A percentile compares a stretch with the other conserved stretches of the same genome.
Conservation (phyloP, 352 stramenopile species). For the Globisporangium spinosum region DNA sequence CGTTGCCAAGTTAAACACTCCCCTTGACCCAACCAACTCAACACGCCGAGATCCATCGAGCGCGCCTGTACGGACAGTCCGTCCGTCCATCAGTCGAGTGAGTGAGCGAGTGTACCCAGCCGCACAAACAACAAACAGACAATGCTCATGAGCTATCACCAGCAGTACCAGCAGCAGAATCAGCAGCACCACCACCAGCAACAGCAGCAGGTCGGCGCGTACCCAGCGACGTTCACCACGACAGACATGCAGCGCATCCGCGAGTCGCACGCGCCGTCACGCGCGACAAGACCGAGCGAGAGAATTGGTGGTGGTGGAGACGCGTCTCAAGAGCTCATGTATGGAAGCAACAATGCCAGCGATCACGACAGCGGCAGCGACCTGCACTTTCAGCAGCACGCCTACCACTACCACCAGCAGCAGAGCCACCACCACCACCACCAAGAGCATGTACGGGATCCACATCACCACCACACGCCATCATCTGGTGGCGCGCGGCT, state of each 20-base stretch:
- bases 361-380: neutral
- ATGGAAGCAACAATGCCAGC: neutral
- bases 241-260: conserved; percentile 13
- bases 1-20: neutral
- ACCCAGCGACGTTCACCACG: conserved; percentile 6
- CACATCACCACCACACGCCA: neutral
- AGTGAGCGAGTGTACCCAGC: neutral
- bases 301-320: too few relatives aligned
- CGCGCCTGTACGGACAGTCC: neutral
- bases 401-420: neutral
- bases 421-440: neutral
- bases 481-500: neutral
- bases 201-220: neutral
- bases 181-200: neutral
- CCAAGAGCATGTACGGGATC: neutral
- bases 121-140: neutral
- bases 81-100: neutral
- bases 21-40: too few relatives aligned
- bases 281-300: neutral
- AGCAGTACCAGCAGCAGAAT: neutral
- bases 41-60: neutral
- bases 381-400: neutral
- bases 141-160: conserved; percentile 18
- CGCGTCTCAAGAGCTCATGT: neutral
- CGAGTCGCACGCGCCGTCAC: neutral